Evolutionary conservation across 495 filamentous ascomycete species (phyloP), one percentile per base, ranked within the genome.

Genomic region (Zalerion maritima): DNA sequence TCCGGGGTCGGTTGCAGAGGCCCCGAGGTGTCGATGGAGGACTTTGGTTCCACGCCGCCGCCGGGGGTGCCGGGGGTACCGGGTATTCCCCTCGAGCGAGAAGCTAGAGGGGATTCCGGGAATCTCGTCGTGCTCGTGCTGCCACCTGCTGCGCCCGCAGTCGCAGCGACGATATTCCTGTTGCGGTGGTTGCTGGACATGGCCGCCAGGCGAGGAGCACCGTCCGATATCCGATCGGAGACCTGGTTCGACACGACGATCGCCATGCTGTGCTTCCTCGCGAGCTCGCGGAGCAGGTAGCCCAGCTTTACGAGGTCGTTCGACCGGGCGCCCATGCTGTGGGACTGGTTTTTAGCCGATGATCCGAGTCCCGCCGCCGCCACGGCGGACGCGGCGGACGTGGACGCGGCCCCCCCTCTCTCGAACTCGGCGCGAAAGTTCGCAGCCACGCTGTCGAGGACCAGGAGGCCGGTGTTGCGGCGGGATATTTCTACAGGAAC

Each of bases 231-330:
- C 5, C 83, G 70, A 55, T 97, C 89, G 3, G 78, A 75, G n/a
- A 97, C 91, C 49, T 97, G 89, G 45, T 97, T 97, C 6, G 86
- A 76, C 1, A 94, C 75, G 3, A 96, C 86, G 17, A 97, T 65
- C 7, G 89, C 85, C 14, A 94, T 57, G 31, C 75, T 57, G 46
- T 89, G 56, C 25, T 60, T 63, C 18, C 64, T 62, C 1, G 89
- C 87, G 2, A 94, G 54, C 13, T 74, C 68, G 20, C 82, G 73
- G 12, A 97, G 55, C 26, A 77, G 55, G 24, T 73, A 64, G n/a
- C 87, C 89, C 3, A 93, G 58, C 24, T 69, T 68, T 6, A 81
- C 59, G 19, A 97, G 67, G 35, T 91, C 76, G 18, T 60, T 58
- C 26, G 69, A 65, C 39, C 78, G 72, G 18, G 52, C 54, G 41